A percentile compares a stretch with the other conserved stretches of the same genome.
Conservation (phyloP, 129 eudicot genomes). For the Flaveria brownii region DNA sequence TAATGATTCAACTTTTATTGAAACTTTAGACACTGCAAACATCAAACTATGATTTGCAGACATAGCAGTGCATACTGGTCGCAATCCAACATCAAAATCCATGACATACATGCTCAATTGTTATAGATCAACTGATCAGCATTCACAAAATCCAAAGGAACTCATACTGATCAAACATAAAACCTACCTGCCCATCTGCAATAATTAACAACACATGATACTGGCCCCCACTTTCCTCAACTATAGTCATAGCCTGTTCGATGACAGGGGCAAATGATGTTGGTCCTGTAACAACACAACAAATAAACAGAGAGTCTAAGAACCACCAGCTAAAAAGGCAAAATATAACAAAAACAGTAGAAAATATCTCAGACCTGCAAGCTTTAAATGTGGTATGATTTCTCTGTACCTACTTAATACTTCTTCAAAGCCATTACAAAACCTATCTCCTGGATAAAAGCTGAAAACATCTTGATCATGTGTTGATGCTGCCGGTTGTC, state of each 20-base stretch:
- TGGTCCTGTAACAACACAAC: constrained; percentile 62
- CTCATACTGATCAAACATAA: constrained; percentile 11
- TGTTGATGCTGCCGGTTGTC: constrained; percentile 68
- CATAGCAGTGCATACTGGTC: constrained; percentile 11
- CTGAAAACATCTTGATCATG: constrained; percentile 97
- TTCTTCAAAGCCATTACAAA: constrained; percentile 90
- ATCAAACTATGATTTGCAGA: constrained; percentile 1
- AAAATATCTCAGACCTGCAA: constrained; percentile 67
- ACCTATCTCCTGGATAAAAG: constrained; percentile 78
- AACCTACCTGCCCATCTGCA: constrained; percentile 97
- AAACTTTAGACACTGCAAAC: constrained; percentile 6
- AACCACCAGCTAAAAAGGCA: background rate
- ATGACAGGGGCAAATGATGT: constrained; percentile 96
- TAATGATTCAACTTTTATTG: background rate
- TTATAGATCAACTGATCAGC: constrained; percentile 12
- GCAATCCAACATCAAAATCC: background rate
- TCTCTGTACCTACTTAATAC: constrained; percentile 84
- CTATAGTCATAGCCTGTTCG: constrained; percentile 94
- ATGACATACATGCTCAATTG: background rate
- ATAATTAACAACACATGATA: constrained; percentile 86
- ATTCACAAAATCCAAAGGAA: constrained; percentile 11
- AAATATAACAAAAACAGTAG: constrained; percentile 12
- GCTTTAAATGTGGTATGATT: constrained; percentile 72
- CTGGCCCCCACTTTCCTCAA: constrained; percentile 92
- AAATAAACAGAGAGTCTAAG: constrained; percentile 17